phyloP scores from a whole-genome alignment of 768 basidiomycete species.

The Tylopilus subfusipes region DNA sequence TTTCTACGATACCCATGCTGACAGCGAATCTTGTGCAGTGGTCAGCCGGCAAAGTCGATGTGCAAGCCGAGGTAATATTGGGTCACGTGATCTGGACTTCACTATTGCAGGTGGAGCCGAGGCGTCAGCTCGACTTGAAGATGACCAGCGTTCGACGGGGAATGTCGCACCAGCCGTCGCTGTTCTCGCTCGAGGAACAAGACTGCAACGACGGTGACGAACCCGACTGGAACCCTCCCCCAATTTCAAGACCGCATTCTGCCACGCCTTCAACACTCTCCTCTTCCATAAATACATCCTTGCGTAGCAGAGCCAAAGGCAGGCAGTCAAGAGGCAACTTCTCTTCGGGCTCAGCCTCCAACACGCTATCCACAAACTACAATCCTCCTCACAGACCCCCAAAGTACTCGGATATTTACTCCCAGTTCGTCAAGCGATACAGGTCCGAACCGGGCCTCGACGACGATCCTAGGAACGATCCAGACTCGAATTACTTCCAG shows the following conservation, averaged over 20 bases:
- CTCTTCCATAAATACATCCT: slow-evolving; percentile 28
- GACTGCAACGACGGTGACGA: slow-evolving; percentile 46
- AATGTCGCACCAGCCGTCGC: slow-evolving; percentile 54
- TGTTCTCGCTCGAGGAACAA: slow-evolving; percentile 63
- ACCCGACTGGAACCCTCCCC: slow-evolving; percentile 41
- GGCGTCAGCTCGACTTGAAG: neutral
- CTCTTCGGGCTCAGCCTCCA: slow-evolving; percentile 28
- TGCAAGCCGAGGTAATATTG: neutral
- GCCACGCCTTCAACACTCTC: slow-evolving; percentile 23
- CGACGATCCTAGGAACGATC: slow-evolving; percentile 73
- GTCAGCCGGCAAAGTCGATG: neutral
- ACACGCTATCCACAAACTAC: slow-evolving; percentile 28
- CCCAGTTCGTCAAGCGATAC: slow-evolving; percentile 76
- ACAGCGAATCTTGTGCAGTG: neutral
- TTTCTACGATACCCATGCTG: slow-evolving; percentile 92
- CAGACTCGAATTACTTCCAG: slow-evolving; percentile 81
- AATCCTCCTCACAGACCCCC: slow-evolving; percentile 31
- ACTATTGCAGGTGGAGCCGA: neutral
- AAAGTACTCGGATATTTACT: slow-evolving; percentile 63
- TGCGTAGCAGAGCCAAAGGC: slow-evolving; percentile 32
- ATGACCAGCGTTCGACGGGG: slow-evolving; percentile 27
- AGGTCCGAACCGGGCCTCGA: slow-evolving; percentile 58
- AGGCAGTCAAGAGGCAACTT: slow-evolving; percentile 30
- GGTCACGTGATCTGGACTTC: slow-evolving; percentile 9
- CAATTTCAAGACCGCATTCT: slow-evolving; percentile 27